Evolutionary conservation across 1,284 basidiomycete genomes (phyloP).

Genomic region (Farysia itapuensis): DNA sequence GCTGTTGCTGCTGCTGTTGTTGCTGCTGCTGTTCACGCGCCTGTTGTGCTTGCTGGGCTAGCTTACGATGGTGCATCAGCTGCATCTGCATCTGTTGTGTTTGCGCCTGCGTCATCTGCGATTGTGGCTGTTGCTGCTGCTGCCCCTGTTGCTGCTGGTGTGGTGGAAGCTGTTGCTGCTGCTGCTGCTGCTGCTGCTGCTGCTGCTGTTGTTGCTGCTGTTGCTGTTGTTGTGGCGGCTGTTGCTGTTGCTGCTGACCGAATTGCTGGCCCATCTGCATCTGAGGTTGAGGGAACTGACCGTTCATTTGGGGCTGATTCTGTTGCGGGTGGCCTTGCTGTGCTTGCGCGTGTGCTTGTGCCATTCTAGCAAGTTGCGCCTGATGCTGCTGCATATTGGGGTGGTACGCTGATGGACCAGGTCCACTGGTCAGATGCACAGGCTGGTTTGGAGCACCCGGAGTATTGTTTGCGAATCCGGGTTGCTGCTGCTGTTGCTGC

Average conservation of each 20-base stretch:
- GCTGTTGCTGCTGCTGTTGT: constrained; percentile 11
- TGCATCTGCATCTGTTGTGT: constrained; percentile 1
- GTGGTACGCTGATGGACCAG: constrained; percentile 24
- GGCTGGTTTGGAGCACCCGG: constrained; percentile 4
- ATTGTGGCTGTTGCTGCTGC: neutral
- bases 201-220: constrained; percentile 10
- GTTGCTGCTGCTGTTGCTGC: constrained; percentile 15
- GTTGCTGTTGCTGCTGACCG: constrained; percentile 10
- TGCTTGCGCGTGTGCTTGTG: constrained; percentile 1
- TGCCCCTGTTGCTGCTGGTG: constrained; percentile 5
- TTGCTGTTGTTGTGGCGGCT: constrained; percentile 6
- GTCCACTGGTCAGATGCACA: constrained; percentile 7
- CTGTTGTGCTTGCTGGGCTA: neutral
- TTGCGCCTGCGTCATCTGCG: neutral
- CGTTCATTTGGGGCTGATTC: constrained; percentile 13
- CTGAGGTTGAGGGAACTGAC: constrained; percentile 1
- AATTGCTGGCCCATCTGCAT: neutral
- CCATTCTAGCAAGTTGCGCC: constrained; percentile 30
- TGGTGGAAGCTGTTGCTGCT: neutral
- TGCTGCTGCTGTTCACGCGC: constrained; percentile 1
- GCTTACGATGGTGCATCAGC: neutral
- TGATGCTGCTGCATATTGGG: constrained; percentile 38
- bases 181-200: constrained; percentile 13
- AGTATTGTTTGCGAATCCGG: constrained; percentile 7
- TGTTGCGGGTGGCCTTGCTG: neutral